Percentiles rank a stretch among this genome's conserved stretches.
phyloP scores from a whole-genome alignment of 805 yeast species.

The Zygoascus flipseniorum region DNA sequence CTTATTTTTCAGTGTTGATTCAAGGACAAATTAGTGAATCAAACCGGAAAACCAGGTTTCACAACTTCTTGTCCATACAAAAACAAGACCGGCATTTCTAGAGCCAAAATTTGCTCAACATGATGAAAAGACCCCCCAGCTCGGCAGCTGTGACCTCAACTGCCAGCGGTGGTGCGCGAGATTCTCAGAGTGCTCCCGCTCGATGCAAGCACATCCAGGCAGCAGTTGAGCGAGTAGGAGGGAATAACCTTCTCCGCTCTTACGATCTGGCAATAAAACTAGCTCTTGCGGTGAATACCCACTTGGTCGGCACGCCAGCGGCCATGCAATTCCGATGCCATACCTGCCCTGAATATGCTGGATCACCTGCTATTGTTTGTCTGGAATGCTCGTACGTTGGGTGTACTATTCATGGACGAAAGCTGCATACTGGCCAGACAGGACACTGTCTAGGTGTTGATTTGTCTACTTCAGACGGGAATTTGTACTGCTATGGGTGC shows the following conservation, averaged over 20 bases:
- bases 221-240: not conserved
- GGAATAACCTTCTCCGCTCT: slow-evolving; percentile 3
- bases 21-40: too few species aligned
- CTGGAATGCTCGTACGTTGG: slow-evolving; percentile 16
- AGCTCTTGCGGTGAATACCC: slow-evolving; percentile 4
- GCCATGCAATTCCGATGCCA: not conserved
- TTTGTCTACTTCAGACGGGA: slow-evolving; percentile 43
- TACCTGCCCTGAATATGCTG: not conserved
- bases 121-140: slow-evolving; percentile 2
- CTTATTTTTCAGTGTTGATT: too few species aligned
- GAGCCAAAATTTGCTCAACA: not conserved
- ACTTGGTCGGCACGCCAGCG: not conserved
- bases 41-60: too few species aligned
- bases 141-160: not conserved
- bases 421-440: slow-evolving; percentile 5
- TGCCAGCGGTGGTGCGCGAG: not conserved
- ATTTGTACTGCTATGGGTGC: slow-evolving; percentile 70
- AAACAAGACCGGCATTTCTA: not conserved
- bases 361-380: slow-evolving; percentile 8
- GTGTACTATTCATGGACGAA: slow-evolving; percentile 10
- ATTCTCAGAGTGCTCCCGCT: not conserved
- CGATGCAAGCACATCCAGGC: not conserved
- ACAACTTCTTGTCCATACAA: not conserved
- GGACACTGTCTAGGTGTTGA: slow-evolving; percentile 49
- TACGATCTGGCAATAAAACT: slow-evolving; percentile 12